Conservation (phyloP, 805 yeast species). For the Kodamaea kaohsiungensis region DNA sequence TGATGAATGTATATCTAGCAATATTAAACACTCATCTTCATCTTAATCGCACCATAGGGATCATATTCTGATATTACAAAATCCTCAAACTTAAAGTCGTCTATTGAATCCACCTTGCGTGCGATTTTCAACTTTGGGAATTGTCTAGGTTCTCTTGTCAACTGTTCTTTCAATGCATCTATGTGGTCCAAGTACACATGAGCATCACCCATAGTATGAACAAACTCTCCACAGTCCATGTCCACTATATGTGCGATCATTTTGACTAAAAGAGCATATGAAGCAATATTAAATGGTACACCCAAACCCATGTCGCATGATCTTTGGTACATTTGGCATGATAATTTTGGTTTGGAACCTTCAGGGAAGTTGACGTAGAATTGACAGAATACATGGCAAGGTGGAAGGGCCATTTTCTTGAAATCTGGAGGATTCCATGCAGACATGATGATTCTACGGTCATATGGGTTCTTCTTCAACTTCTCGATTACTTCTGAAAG, state of each 20-base stretch:
- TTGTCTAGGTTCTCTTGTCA: constrained; percentile 67
- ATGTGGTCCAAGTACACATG: constrained; percentile 94
- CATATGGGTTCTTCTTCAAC: constrained; percentile 86
- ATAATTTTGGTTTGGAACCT: constrained; percentile 61
- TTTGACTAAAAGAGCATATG: constrained; percentile 86
- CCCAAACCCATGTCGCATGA: constrained; percentile 99
- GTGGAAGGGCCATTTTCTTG: constrained; percentile 93
- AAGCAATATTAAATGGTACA: constrained; percentile 97
- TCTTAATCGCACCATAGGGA: constrained; percentile 81
- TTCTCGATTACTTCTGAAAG: constrained; percentile 75
- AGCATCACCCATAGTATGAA: constrained; percentile 95
- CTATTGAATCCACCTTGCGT: constrained; percentile 53
- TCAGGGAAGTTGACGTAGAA: constrained; percentile 88
- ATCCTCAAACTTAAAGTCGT: constrained; percentile 87
- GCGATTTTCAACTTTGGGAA: constrained; percentile 81
- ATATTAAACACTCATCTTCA: constrained; percentile 92
- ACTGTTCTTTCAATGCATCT: constrained; percentile 83
- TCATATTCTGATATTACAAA: constrained; percentile 78
- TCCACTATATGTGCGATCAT: constrained; percentile 97
- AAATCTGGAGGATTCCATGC: constrained; percentile 99
- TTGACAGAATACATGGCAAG: constrained; percentile 96
- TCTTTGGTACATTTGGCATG: constrained; percentile 91
- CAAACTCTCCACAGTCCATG: constrained; percentile 93
- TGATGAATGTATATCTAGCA: no score
- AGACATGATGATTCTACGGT: constrained; percentile 88